Conservation (phyloP, 352 stramenopile species). For the Pelagophyceae sp. region DNA sequence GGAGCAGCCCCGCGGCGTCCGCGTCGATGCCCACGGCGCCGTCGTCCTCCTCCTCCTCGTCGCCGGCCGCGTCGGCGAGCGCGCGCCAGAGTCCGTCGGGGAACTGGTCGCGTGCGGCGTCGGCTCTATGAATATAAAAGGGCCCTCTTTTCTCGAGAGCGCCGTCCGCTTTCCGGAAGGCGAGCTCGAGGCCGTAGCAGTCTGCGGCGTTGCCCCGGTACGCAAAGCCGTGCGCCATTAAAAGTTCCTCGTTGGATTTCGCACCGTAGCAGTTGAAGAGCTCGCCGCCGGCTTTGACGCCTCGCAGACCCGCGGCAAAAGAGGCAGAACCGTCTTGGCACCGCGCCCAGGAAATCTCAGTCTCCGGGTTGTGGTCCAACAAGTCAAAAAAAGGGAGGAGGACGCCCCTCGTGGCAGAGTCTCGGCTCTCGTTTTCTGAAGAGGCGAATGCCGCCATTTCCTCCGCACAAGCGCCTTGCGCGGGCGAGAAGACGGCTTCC, state of each 20-base stretch:
- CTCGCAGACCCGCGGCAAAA: not conserved
- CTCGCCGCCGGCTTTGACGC: not conserved
- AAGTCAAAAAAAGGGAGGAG: slow-evolving; percentile 7
- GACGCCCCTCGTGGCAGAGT: not conserved
- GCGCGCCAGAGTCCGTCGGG: not conserved
- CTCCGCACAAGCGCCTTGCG: too few species aligned
- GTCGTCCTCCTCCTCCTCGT: not conserved
- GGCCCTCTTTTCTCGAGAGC: not conserved
- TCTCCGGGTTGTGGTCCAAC: not conserved
- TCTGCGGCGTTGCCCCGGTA: not conserved
- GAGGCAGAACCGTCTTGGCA: not conserved
- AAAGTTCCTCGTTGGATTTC: not conserved
- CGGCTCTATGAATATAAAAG: not conserved
- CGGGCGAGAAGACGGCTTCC: too few species aligned
- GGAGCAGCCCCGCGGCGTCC: not conserved
- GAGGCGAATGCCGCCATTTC: too few species aligned
- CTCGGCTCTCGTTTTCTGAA: not conserved
- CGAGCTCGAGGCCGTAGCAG: not conserved
- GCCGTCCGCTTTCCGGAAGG: not conserved
- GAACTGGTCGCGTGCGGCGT: not conserved
- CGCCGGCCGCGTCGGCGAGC: not conserved
- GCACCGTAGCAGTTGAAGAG: slow-evolving; percentile 7
- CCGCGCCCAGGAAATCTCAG: not conserved
- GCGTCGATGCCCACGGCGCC: not conserved
- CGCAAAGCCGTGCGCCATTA: slow-evolving; percentile 4